Conservation (phyloP, 2,329 filamentous ascomycete genomes). For the Phoma sp. region DNA sequence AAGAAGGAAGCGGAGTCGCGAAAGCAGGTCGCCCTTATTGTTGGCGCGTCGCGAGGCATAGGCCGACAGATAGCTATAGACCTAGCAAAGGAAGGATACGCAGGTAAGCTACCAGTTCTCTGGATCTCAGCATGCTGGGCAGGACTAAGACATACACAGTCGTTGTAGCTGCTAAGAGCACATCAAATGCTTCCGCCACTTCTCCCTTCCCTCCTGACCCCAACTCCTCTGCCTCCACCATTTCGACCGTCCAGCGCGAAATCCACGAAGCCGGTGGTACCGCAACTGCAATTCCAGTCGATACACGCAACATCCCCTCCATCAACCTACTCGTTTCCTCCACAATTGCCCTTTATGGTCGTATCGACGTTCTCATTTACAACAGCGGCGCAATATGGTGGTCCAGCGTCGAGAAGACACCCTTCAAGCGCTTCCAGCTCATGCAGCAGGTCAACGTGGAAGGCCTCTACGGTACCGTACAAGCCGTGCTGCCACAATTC, state of each 20-base stretch:
- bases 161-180: slow-evolving; percentile 78
- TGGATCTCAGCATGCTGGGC: background rate
- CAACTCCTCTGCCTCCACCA: slow-evolving; percentile 77
- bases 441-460: slow-evolving; percentile 62
- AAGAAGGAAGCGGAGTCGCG: background rate
- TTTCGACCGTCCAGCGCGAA: slow-evolving; percentile 80
- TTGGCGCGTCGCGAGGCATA: slow-evolving; percentile 81
- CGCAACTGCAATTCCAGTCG: slow-evolving; percentile 72
- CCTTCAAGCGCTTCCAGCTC: slow-evolving; percentile 75
- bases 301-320: slow-evolving; percentile 68
- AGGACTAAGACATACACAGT: slow-evolving; percentile 51
- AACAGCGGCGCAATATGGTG: slow-evolving; percentile 89
- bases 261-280: slow-evolving; percentile 70
- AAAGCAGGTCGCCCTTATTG: slow-evolving; percentile 70
- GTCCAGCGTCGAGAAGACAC: slow-evolving; percentile 75
- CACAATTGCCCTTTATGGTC: slow-evolving; percentile 65
- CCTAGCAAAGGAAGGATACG: slow-evolving; percentile 73
- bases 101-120: slow-evolving; percentile 58
- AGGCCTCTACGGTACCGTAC: slow-evolving; percentile 76
- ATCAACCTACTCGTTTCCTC: slow-evolving; percentile 29
- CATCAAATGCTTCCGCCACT: slow-evolving; percentile 65
- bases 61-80: slow-evolving; percentile 82
- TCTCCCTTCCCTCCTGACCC: slow-evolving; percentile 75
- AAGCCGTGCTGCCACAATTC: slow-evolving; percentile 73
- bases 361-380: slow-evolving; percentile 79